Evolutionary conservation across 345 rosid species (phyloP).

Genomic region (Pelargonium nanum): DNA sequence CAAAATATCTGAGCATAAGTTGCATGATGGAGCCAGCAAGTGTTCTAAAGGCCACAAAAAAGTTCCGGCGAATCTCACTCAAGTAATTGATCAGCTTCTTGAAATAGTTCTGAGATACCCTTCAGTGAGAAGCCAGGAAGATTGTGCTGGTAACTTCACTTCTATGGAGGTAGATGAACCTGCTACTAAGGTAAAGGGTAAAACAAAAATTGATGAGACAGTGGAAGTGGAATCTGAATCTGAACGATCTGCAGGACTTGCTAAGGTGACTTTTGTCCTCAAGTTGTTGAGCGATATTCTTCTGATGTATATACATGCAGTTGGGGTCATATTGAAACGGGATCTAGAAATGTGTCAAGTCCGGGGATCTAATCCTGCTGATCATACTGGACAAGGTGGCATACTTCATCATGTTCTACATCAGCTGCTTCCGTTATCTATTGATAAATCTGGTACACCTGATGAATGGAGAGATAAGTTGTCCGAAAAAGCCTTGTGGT

Average conservation of each 20-base stretch:
- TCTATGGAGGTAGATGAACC: conserved; percentile 89
- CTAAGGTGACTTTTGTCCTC: conserved; percentile 80
- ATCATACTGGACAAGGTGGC: conserved; percentile 48
- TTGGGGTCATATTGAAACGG: conserved; percentile 69
- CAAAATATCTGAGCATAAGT: conserved; percentile 61
- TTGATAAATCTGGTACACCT: conserved; percentile 63
- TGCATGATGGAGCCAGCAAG: conserved; percentile 63
- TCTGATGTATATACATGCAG: conserved; percentile 81
- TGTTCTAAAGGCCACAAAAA: conserved; percentile 69
- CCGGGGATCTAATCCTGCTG: conserved; percentile 52
- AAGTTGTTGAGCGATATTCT: conserved; percentile 84
- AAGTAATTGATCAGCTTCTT: conserved; percentile 93
- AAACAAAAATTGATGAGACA: conserved; percentile 67
- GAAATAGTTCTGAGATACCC: conserved; percentile 73
- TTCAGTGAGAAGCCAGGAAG: conserved; percentile 44
- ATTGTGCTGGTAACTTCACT: conserved; percentile 26
- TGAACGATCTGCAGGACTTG: conserved; percentile 80
- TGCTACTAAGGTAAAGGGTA: conserved; percentile 69
- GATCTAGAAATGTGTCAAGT: conserved; percentile 68
- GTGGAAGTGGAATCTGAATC: conserved; percentile 47
- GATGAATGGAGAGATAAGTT: conserved; percentile 84
- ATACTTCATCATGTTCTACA: conserved; percentile 75
- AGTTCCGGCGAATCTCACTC: conserved; percentile 72
- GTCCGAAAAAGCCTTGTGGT: conserved; percentile 88
- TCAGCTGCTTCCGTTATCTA: conserved; percentile 58